These are phyloP conservation scores for Hyaloperonospora arabidopsidis DNA, from an alignment of 352 stramenopile genomes.

Conservation along the genomic window DNA sequence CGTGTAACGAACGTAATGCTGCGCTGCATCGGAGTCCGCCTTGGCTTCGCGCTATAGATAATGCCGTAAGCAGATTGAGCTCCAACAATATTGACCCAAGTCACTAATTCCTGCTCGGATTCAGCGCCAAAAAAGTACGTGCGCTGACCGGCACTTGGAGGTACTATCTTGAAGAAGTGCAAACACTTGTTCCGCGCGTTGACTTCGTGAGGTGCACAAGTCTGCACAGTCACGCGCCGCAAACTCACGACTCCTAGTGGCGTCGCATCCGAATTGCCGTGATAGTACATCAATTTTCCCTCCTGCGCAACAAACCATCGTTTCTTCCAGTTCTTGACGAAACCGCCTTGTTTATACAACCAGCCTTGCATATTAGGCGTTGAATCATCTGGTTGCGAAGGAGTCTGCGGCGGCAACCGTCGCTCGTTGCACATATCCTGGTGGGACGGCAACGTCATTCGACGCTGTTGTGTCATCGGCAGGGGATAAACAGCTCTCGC, in stretches of 20 bases:
- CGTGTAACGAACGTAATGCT: constrained; percentile 28
- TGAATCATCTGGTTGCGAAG: constrained; percentile 21
- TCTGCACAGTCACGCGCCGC: constrained; percentile 45
- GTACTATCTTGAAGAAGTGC: constrained; percentile 67
- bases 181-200: constrained; percentile 53
- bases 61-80: constrained; percentile 43
- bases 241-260: constrained; percentile 64
- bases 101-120: constrained; percentile 55
- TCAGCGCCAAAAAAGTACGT: constrained; percentile 73
- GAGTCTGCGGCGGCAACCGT: constrained; percentile 12
- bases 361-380: constrained; percentile 54
- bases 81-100: constrained; percentile 56
- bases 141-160: constrained; percentile 42
- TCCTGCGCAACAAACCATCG: constrained; percentile 78
- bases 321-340: constrained; percentile 83
- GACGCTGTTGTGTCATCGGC: constrained; percentile 19
- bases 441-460: constrained; percentile 23
- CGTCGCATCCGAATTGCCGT: constrained; percentile 51
- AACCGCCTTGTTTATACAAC: constrained; percentile 70
- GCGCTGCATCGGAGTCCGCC: constrained; percentile 12
- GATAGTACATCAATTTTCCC: constrained; percentile 75
- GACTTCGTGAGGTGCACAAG: constrained; percentile 47
- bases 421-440: constrained; percentile 11
- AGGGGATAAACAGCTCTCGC: constrained; percentile 6
- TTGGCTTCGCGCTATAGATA: constrained; percentile 13